These are phyloP conservation scores for Yamagishiella unicocca DNA, from an alignment of 139 green algal genomes.

Conservation along the genomic window DNA sequence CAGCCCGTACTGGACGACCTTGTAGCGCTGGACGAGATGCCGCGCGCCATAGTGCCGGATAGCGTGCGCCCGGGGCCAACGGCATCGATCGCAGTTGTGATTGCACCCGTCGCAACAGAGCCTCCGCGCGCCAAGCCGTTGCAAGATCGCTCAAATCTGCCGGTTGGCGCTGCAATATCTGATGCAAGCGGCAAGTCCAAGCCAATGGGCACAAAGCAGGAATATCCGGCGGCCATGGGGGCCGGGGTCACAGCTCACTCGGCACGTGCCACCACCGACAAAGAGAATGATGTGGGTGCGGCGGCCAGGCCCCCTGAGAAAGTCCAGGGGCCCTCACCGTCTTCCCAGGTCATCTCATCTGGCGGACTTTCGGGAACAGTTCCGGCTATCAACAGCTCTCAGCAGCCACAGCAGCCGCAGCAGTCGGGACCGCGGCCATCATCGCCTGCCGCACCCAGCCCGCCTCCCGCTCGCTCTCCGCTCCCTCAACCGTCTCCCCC, in stretches of 20 bases:
- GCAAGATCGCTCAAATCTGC: conserved; percentile 8
- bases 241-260: too few species aligned
- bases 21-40: conserved; percentile 21
- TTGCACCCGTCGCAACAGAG: neutral
- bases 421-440: neutral
- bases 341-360: neutral
- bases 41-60: too few species aligned
- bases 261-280: neutral
- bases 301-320: neutral
- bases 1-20: neutral
- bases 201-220: too few species aligned
- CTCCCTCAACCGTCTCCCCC: neutral
- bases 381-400: neutral
- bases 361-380: neutral
- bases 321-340: neutral
- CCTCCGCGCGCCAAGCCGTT: neutral
- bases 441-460: neutral
- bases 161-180: neutral
- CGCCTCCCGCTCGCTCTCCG: too few species aligned
- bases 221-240: too few species aligned
- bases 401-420: neutral
- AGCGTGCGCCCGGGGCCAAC: too few species aligned
- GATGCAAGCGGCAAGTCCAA: too few species aligned
- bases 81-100: too few species aligned
- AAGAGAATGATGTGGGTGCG: neutral